Evolutionary conservation across 352 stramenopile species (phyloP).

Genomic region (Blastocystis sp.): DNA sequence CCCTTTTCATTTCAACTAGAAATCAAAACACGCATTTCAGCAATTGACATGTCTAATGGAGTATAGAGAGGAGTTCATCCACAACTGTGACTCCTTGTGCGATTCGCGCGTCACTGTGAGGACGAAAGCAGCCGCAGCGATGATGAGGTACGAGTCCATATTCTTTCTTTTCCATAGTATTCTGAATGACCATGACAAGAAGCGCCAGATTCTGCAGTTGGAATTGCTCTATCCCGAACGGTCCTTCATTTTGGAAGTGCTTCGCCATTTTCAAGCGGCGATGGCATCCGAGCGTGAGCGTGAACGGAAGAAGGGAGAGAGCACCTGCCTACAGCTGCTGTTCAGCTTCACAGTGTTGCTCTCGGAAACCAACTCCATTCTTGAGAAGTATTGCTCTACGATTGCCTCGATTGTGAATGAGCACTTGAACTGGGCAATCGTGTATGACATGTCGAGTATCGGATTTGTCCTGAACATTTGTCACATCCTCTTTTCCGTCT

Average conservation of each 20-base stretch:
- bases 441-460: background rate
- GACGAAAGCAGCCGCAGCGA: constrained; percentile 1
- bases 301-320: background rate
- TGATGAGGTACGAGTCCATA: background rate
- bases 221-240: constrained; percentile 42
- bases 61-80: constrained; percentile 41
- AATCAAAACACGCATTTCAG: constrained; percentile 28
- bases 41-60: constrained; percentile 14
- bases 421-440: background rate
- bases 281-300: constrained; percentile 20
- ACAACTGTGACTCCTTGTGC: constrained; percentile 41
- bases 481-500: constrained; percentile 45
- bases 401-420: constrained; percentile 22
- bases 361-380: constrained; percentile 18
- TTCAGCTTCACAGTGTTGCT: constrained; percentile 56
- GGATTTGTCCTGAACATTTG: background rate
- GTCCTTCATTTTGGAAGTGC: constrained; percentile 33
- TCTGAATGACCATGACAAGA: constrained; percentile 65
- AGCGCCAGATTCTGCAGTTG: constrained; percentile 36
- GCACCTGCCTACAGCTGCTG: constrained; percentile 12
- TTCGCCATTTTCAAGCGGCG: background rate
- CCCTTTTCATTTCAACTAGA: background rate
- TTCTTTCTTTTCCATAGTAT: background rate
- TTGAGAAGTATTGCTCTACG: constrained; percentile 10
- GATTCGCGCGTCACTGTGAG: background rate